Base-by-base conservation (phyloP, 495 filamentous ascomycete genomes). In the Hypoxylon trugodes region DNA sequence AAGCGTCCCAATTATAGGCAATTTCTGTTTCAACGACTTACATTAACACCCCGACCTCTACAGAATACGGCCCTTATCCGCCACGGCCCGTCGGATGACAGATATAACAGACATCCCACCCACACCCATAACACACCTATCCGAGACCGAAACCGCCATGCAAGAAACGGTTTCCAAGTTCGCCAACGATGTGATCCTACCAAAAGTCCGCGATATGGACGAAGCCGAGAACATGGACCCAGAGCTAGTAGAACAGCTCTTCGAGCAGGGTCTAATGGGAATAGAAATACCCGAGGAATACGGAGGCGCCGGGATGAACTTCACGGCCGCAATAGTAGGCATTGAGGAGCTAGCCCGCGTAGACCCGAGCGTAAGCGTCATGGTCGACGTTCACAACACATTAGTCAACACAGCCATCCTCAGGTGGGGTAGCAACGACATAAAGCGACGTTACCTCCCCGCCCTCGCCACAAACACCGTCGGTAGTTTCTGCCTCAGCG, bases 301-400 rank as follows among this genome's bases (percentile, higher is more conserved):
- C 70, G 95, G 95, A 50, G 95, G 95, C 12, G 89, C 95, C 3
- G 95, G 92, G 41, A 98, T 98, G 95, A 96, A 97, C 83, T 99
- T 99, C 77, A 98, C 96, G 4, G 77, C 93, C 0, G 95, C 92
- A 7, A 96, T 98, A 72, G 87, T 98, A 41, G 94, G 91, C 8
- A 98, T 99, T 71, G 95, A 99, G 78, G 96, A 99, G 80, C 79
- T 98, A 52, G 95, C 96, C 1, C 87, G 92, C 50, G 89, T 98
- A 18, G 95, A 99, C 72, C 95, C 95, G 28, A 95, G 90, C 51
- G 95, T 98, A 36, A 93, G 90, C 72, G 93, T 97, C 53, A 77
- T 97, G 82, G 88, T 89, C 12, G 93, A 97, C 73, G 93, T 97
- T 22, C 96, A 99, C 82, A 99, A 99, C 77, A 99, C 95, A 6